phyloP scores from a whole-genome alignment of 2,329 filamentous ascomycete genomes.

The Davidsoniella virescens region DNA sequence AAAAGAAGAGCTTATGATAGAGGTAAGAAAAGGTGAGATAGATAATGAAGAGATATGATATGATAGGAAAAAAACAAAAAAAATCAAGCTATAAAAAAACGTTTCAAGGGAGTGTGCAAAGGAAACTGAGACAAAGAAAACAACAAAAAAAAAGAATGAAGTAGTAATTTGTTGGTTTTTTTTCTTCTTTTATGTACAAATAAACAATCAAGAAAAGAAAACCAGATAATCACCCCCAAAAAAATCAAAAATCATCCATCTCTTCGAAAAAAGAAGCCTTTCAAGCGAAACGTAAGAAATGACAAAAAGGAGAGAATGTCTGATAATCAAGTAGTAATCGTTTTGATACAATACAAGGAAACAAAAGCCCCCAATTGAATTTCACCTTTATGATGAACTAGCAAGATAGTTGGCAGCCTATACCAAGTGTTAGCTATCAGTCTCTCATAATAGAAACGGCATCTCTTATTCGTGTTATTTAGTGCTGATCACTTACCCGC shows the following conservation, averaged over 20 bases:
- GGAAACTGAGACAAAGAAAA: neutral
- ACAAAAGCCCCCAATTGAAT: neutral
- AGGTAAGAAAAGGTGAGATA: neutral
- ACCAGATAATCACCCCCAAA: no score
- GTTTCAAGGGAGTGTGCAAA: no score
- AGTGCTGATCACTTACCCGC: conserved; percentile 44
- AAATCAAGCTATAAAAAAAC: neutral
- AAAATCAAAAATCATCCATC: no score
- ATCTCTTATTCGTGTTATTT: conserved; percentile 2
- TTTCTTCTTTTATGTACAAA: no score
- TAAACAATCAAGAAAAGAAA: no score
- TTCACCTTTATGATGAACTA: neutral
- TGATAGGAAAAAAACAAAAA: neutral
- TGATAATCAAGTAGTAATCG: no score
- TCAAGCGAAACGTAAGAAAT: no score
- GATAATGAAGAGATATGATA: neutral
- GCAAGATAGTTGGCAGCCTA: conserved; percentile 14
- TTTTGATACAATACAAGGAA: neutral
- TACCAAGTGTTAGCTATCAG: neutral
- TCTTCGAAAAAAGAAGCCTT: no score
- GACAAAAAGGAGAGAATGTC: no score
- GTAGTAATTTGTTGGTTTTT: neutral
- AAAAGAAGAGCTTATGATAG: neutral
- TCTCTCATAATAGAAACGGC: neutral
- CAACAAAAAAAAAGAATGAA: neutral